These are phyloP conservation scores for Russula sp. DNA, from an alignment of 768 basidiomycete species.

Conservation along the genomic window DNA sequence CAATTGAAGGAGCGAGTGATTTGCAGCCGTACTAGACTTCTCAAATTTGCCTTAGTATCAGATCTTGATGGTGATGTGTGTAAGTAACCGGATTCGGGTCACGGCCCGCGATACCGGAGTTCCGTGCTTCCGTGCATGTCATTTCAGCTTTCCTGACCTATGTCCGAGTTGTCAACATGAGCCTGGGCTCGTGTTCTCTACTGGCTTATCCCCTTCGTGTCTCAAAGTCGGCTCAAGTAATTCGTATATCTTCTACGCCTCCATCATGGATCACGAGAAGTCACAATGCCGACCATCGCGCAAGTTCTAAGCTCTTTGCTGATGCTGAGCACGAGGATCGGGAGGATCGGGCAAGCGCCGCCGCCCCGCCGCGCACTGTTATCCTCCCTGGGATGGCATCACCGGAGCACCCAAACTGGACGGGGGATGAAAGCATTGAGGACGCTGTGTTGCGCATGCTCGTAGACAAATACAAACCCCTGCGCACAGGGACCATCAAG, in stretches of 20 bases:
- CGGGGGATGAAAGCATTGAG: conserved; percentile 62
- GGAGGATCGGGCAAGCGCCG: conserved; percentile 25
- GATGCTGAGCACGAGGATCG: conserved; percentile 53
- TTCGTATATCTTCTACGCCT: neutral
- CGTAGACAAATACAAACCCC: conserved; percentile 78
- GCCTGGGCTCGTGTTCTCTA: neutral
- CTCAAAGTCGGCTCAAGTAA: neutral
- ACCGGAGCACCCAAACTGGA: conserved; percentile 58
- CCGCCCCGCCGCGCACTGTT: conserved; percentile 7
- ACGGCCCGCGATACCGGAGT: neutral
- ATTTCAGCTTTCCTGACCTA: neutral
- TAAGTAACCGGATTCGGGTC: neutral
- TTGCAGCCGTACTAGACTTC: no score
- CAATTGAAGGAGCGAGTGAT: no score
- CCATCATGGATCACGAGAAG: conserved; percentile 1
- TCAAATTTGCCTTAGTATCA: no score
- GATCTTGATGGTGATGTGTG: no score
- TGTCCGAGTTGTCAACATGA: neutral
- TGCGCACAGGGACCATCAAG: conserved; percentile 51
- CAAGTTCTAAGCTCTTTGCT: conserved; percentile 57
- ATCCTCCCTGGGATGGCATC: conserved; percentile 30
- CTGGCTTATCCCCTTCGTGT: neutral
- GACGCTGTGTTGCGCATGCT: conserved; percentile 79
- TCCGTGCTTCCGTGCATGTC: no score
- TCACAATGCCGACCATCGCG: conserved; percentile 25